Evolutionary conservation across 2,329 filamentous ascomycete species (phyloP).

Genomic region (Colletotrichum nymphaeae): DNA sequence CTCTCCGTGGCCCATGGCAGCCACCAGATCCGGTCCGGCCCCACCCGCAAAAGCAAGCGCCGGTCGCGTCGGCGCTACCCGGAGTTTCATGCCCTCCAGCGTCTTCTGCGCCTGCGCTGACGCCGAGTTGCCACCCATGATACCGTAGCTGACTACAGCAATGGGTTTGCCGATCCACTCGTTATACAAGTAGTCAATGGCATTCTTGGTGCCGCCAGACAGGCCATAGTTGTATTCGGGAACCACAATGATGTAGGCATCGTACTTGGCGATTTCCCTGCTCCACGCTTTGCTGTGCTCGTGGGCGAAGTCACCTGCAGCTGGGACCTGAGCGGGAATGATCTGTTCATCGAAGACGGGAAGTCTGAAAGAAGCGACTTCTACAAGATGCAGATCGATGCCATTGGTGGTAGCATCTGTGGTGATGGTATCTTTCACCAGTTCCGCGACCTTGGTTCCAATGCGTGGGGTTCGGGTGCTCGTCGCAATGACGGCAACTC

Average conservation of each 20-base stretch:
- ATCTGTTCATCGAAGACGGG: constrained; percentile 57
- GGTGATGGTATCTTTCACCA: constrained; percentile 45
- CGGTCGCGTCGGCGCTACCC: constrained; percentile 45
- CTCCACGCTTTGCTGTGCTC: constrained; percentile 59
- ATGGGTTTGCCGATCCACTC: constrained; percentile 68
- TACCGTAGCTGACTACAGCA: constrained; percentile 66
- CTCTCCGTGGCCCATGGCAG: constrained; percentile 39
- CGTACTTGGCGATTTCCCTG: constrained; percentile 53
- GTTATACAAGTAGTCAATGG: constrained; percentile 69
- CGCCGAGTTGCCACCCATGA: constrained; percentile 51
- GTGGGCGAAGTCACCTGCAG: constrained; percentile 48
- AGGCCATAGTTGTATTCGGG: constrained; percentile 69
- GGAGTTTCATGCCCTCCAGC: constrained; percentile 44
- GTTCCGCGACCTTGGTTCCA: constrained; percentile 47
- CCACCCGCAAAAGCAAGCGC: constrained; percentile 43
- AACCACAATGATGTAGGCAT: constrained; percentile 55
- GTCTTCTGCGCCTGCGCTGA: constrained; percentile 38
- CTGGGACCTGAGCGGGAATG: constrained; percentile 52
- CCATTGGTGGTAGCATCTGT: constrained; percentile 35
- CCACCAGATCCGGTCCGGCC: constrained; percentile 36
- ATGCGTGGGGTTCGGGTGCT: constrained; percentile 48
- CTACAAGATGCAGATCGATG: constrained; percentile 44
- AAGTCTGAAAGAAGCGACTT: constrained; percentile 53
- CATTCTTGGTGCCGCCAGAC: constrained; percentile 68
- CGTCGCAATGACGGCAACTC: constrained; percentile 50